Evolutionary conservation across 2,329 filamentous ascomycete species (phyloP), one percentile per base, ranked within the genome.

Genomic region (Cercospora beticola): DNA sequence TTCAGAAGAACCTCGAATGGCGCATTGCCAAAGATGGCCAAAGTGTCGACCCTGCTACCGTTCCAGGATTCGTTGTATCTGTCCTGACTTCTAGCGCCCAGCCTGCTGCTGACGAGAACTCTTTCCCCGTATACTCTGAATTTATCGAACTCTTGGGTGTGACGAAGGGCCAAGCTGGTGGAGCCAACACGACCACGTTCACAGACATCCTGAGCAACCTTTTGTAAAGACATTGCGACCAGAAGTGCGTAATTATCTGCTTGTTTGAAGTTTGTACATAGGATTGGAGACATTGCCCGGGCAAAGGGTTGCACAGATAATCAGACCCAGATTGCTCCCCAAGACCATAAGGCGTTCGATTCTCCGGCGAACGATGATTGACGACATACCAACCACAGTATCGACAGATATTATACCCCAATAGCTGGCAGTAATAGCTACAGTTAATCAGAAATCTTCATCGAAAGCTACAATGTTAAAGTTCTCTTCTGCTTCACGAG

Each of bases 61-160:
- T 81, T 33, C 74, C 76, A 2, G 79, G 78, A 14, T 79, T 84
- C 69, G 72, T 79, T 56, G 74, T 83, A 46, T 77, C 78, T 2
- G 80, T 83, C 14, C 77, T 79, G 33, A 78, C 77, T 52, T 76
- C 80, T 12, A 78, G 77, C 33, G 78, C 81, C 30, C 70, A 76
- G 60, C 78, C 78, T 9, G 74, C 80, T 2, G 69, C 68, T 18
- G 72, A 74, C 30, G 63, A 69, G 10, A 70, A 68, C 52, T 74
- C 76, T 30, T 80, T 82, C 68, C 80, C 81, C 18, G 70, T 70
- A 30, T 77, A 76, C 69, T 78, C 78, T 21, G 71, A 72, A 16
- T 78, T 77, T 64, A 75, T 70, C 33, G 58, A 67, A 23, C 59
- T 74, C 16, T 36, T 69, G 59, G 71, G 68, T 26, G 67, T 74